These are phyloP conservation scores for Exophiala viscosa DNA, from an alignment of 2,329 filamentous ascomycete genomes.

Conservation along the genomic window DNA sequence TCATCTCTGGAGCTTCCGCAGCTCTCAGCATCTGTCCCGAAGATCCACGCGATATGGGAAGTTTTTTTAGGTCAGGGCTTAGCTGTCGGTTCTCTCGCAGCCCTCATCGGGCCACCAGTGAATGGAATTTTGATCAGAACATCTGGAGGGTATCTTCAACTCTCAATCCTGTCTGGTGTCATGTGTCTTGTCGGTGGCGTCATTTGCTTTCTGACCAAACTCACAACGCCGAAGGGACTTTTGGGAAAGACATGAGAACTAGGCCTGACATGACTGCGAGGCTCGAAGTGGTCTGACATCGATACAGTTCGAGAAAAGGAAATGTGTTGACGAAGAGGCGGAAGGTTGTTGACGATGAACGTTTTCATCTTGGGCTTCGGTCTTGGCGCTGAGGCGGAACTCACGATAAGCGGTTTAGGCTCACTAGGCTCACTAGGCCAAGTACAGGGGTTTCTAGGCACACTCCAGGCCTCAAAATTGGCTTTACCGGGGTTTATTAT, in stretches of 20 bases:
- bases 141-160: constrained; percentile 40
- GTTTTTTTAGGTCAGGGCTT: constrained; percentile 30
- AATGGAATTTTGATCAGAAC: constrained; percentile 44
- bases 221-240: not conserved
- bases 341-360: no score
- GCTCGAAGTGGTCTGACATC: no score
- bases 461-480: no score
- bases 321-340: no score
- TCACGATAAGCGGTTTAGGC: no score
- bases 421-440: no score
- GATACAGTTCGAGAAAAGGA: no score
- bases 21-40: constrained; percentile 20
- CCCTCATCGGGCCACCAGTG: constrained; percentile 48
- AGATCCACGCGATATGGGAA: constrained; percentile 28
- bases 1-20: constrained; percentile 32
- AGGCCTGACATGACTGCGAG: not conserved
- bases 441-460: no score
- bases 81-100: constrained; percentile 40
- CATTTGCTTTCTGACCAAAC: constrained; percentile 26
- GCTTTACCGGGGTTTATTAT: no score
- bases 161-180: constrained; percentile 37
- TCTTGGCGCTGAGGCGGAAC: no score
- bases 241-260: not conserved
- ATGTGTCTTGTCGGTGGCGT: constrained; percentile 37
- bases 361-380: no score